Base-by-base conservation (phyloP, 192 early-diverging fungal species). In the Piromyces finnis region DNA sequence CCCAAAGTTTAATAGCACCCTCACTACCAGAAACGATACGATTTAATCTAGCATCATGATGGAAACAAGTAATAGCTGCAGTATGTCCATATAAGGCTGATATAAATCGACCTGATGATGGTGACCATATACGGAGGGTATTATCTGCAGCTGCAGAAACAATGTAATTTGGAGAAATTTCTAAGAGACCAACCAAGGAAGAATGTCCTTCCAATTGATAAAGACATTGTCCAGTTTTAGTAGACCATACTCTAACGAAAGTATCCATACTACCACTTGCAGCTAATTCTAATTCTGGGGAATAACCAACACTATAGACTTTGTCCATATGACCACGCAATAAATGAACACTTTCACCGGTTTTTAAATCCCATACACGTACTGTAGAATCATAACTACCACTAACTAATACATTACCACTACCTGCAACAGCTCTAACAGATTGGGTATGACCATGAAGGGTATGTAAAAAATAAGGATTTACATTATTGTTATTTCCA, bases 1-100 rank as follows among this genome's bases (percentile, higher is more conserved):
- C 96, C 97, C 98, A 99, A 82, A 98, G 89, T 83, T 98, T 98
- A 29, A 99, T 88, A 0, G 94, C 94, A 12, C 93, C 94, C 80
- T 97, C 98, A 6, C 94, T 94, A 4, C 98, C 98, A 22, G 94
- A 95, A 30, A 98, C 95, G 27, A 98, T 93, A 78, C 89, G 85
- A 83, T 97, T 97, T 32, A 90, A 87, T 16, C 89, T 90, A 22
- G 87, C 86, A 83, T 99, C 98, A 84, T 97, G 94, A 84, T 99
- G 97, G 86, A 99, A 97, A 82, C 97, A 98, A 5, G 98, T 99
- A 77, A 99, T 99, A 14, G 98, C 96, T 30, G 89, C 93, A 32
- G 83, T 83, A 83, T 95, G 96, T n/a, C 88, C 95, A 41, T 88
- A 92, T 79, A 91, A 89, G 77, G 82, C 86, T 5, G 89, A 89